phyloP scores from a whole-genome alignment of 2,329 filamentous ascomycete genomes.

The Cladosporium austrohemisphaericum region DNA sequence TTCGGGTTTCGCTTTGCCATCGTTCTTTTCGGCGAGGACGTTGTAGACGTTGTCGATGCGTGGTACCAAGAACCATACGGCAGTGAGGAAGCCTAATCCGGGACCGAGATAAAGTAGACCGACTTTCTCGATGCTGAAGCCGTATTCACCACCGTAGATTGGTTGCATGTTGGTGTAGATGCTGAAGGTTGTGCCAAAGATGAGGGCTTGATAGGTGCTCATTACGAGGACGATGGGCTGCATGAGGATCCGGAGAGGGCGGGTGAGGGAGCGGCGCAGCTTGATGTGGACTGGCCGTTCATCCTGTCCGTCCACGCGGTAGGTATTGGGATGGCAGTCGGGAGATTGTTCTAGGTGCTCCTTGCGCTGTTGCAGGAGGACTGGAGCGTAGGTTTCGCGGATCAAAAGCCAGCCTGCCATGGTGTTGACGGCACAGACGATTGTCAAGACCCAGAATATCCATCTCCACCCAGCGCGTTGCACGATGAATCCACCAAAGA shows the following conservation, averaged over 20 bases:
- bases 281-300: slow-evolving; percentile 36
- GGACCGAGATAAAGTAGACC: slow-evolving; percentile 45
- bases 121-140: slow-evolving; percentile 45
- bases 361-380: slow-evolving; percentile 38
- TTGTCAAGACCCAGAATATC: slow-evolving; percentile 48
- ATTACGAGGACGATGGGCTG: slow-evolving; percentile 47
- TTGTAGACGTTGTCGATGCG: slow-evolving; percentile 49
- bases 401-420: slow-evolving; percentile 42
- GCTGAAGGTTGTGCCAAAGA: slow-evolving; percentile 47
- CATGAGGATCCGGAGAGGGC: slow-evolving; percentile 42
- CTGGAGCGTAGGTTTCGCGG: slow-evolving; percentile 43
- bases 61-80: slow-evolving; percentile 46
- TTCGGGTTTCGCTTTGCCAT: slow-evolving; percentile 40
- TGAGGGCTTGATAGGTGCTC: slow-evolving; percentile 44
- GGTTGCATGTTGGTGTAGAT: slow-evolving; percentile 49
- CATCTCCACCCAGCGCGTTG: slow-evolving; percentile 46
- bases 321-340: slow-evolving; percentile 36
- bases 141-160: slow-evolving; percentile 43
- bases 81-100: slow-evolving; percentile 42
- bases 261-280: slow-evolving; percentile 35
- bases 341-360: slow-evolving; percentile 31
- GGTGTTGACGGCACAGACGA: slow-evolving; percentile 42
- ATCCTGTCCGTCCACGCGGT: slow-evolving; percentile 44
- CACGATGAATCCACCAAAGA: slow-evolving; percentile 45
- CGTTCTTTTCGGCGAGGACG: slow-evolving; percentile 38